Conservation (phyloP, 2,329 filamentous ascomycete genomes). For the Chaetomiaceae sp. region DNA sequence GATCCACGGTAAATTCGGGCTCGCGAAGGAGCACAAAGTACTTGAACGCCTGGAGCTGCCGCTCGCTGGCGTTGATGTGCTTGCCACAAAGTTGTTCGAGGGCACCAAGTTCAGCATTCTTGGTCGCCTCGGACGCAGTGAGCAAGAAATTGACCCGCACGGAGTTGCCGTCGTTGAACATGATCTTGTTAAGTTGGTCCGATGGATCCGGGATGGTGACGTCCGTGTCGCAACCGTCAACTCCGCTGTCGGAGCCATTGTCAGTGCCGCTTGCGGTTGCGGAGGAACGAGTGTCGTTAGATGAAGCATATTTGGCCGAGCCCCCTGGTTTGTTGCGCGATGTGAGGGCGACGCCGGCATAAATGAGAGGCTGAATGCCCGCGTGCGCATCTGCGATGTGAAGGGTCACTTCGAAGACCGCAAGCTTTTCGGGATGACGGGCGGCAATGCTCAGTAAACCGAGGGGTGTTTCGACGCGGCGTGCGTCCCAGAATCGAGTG, state of each 20-base stretch:
- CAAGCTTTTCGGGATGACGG: background rate
- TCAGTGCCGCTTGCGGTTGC: background rate
- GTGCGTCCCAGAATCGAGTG: constrained; percentile 6
- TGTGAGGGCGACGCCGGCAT: no score
- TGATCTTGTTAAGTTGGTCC: background rate
- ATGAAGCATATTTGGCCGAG: no score
- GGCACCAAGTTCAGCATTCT: constrained; percentile 11
- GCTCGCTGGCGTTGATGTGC: constrained; percentile 3
- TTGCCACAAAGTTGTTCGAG: constrained; percentile 3
- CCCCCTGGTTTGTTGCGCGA: background rate
- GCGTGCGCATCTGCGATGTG: constrained; percentile 1
- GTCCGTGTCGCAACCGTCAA: background rate
- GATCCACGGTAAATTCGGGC: constrained; percentile 7
- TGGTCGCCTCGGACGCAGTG: constrained; percentile 11
- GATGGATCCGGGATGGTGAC: background rate
- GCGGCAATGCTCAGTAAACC: background rate
- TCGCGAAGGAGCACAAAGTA: constrained; percentile 11
- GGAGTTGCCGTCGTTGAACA: background rate
- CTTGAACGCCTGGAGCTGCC: constrained; percentile 4
- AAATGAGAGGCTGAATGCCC: background rate
- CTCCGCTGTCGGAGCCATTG: background rate
- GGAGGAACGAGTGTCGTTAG: no score
- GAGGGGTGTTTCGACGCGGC: constrained; percentile 5
- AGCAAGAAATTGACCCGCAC: constrained; percentile 10
- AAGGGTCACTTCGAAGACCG: constrained; percentile 4